phyloP scores from a whole-genome alignment of 371 early-diverging fungal genomes.

The Syncephalis plumigaleata region DNA sequence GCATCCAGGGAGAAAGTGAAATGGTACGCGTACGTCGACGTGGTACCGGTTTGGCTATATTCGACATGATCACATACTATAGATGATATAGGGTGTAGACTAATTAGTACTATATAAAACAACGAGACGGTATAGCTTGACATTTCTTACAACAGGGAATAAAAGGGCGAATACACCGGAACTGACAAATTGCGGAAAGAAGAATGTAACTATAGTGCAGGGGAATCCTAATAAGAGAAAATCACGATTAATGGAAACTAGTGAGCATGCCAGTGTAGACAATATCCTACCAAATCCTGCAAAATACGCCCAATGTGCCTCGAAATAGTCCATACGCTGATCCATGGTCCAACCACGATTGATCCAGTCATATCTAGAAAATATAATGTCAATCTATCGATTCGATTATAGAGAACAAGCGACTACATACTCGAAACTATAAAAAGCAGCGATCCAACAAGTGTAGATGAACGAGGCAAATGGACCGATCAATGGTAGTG shows the following conservation, averaged over 20 bases:
- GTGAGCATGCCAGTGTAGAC: not conserved
- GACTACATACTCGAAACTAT: constrained; percentile 25
- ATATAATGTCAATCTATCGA: not conserved
- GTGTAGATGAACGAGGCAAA: constrained; percentile 16
- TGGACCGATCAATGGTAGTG: constrained; percentile 18
- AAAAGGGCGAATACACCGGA: constrained; percentile 24
- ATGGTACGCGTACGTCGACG: not conserved
- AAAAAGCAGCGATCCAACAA: constrained; percentile 23
- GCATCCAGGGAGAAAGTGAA: constrained; percentile 8
- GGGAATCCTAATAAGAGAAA: constrained; percentile 14
- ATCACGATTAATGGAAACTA: not conserved
- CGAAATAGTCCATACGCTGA: constrained; percentile 20
- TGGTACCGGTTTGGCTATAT: constrained; percentile 15
- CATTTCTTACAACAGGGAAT: constrained; percentile 22
- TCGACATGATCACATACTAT: constrained; percentile 26
- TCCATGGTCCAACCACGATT: constrained; percentile 20
- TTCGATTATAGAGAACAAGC: not conserved
- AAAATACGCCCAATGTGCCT: constrained; percentile 27
- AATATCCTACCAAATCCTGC: constrained; percentile 20
- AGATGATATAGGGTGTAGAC: not conserved
- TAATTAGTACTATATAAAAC: not conserved
- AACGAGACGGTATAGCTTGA: no score
- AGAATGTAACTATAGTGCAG: constrained; percentile 19
- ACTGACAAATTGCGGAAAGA: constrained; percentile 19
- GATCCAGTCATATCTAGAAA: constrained; percentile 22